Conservation (phyloP, 2,329 filamentous ascomycete species). For the Aspergillus pseudoviridinutans region DNA sequence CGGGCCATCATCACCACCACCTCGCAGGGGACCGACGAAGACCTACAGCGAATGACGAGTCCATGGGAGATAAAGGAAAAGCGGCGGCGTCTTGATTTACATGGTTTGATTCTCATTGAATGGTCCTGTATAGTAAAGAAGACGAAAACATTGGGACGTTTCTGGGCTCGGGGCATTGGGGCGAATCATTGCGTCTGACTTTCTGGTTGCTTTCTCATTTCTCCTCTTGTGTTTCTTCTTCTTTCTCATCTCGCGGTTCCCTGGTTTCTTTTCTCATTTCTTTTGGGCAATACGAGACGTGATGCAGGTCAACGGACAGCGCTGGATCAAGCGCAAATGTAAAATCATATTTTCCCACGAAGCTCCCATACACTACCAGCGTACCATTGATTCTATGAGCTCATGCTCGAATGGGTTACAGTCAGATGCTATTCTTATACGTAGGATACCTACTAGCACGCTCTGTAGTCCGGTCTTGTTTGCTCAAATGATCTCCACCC, state of each 20-base stretch:
- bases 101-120: conserved; percentile 21
- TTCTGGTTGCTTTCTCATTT: conserved; percentile 9
- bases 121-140: conserved; percentile 39
- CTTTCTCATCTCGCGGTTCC: conserved; percentile 3
- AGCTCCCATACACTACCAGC: not conserved
- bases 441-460: not conserved
- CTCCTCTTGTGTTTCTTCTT: conserved; percentile 5
- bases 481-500: not conserved
- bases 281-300: not conserved
- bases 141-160: conserved; percentile 34
- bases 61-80: conserved; percentile 41
- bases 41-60: conserved; percentile 40
- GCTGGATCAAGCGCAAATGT: not conserved
- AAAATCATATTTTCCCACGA: not conserved
- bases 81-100: conserved; percentile 29
- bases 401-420: not conserved
- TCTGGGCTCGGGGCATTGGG: conserved; percentile 37
- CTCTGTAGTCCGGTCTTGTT: not conserved
- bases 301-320: conserved; percentile 1
- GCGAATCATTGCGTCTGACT: conserved; percentile 36
- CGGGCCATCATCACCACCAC: conserved; percentile 30
- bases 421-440: not conserved
- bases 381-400: not conserved
- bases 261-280: not conserved
- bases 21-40: conserved; percentile 41